Evolutionary conservation across 257 asterid genomes (phyloP).

Genomic region (Primulina tabacum): DNA sequence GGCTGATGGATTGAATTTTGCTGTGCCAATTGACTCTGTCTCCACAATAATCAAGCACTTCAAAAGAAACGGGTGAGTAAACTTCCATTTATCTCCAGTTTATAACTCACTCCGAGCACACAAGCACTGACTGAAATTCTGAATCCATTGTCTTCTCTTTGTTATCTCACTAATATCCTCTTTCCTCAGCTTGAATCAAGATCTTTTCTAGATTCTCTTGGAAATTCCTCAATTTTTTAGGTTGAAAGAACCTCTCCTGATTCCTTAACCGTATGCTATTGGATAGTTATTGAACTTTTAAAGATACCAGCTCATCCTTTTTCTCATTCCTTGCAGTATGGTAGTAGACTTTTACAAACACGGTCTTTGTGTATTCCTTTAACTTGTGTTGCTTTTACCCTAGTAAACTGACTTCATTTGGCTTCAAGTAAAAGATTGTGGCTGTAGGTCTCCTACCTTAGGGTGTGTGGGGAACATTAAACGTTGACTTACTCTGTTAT

Average conservation of each 20-base stretch:
- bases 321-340: background rate
- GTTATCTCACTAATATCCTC: background rate
- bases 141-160: background rate
- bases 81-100: background rate
- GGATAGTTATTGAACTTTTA: too few relatives aligned
- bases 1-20: constrained; percentile 82
- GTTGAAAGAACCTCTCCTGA: too few relatives aligned
- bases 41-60: constrained; percentile 71
- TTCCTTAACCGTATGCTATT: too few relatives aligned
- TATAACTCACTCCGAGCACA: background rate
- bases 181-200: too few relatives aligned
- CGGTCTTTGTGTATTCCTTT: background rate
- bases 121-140: background rate
- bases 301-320: background rate
- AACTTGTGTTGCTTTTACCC: background rate
- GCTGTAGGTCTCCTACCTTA: background rate
- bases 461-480: background rate
- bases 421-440: background rate
- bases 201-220: too few relatives aligned
- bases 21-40: constrained; percentile 81
- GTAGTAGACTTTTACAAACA: background rate
- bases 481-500: background rate
- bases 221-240: too few relatives aligned
- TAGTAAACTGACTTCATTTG: background rate
- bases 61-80: constrained; percentile 59